Percentiles rank a stretch among this genome's conserved stretches.
These are phyloP conservation scores for Sanghuangporus sanghuang DNA, from an alignment of 1,284 basidiomycete genomes.

Conservation along the genomic window DNA sequence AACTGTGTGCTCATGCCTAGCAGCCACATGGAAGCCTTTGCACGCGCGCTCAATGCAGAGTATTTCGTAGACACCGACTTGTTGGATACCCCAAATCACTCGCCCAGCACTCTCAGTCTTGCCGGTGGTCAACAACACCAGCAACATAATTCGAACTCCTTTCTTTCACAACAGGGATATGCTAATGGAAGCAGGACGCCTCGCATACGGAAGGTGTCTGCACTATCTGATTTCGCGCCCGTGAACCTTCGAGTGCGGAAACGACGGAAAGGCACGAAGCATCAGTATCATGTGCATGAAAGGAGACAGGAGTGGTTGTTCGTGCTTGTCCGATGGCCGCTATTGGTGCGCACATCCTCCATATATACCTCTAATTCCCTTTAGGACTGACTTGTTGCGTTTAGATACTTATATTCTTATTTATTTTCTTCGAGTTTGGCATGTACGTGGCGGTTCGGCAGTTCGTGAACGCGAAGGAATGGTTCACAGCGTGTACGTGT, in stretches of 20 bases:
- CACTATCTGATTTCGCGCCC: slow-evolving; percentile 90
- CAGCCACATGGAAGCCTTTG: slow-evolving; percentile 72
- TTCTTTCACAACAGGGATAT: slow-evolving; percentile 28
- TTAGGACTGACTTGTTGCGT: not conserved
- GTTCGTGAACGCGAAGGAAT: slow-evolving; percentile 91
- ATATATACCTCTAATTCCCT: not conserved
- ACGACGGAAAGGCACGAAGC: slow-evolving; percentile 45
- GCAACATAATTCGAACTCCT: slow-evolving; percentile 27
- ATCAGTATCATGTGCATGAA: slow-evolving; percentile 26
- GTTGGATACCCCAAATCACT: slow-evolving; percentile 29
- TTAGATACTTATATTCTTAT: slow-evolving; percentile 75
- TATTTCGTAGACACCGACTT: slow-evolving; percentile 45
- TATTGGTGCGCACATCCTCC: slow-evolving; percentile 55
- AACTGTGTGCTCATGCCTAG: not conserved
- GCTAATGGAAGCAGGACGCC: slow-evolving; percentile 22
- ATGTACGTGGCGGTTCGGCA: slow-evolving; percentile 86
- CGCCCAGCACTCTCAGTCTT: slow-evolving; percentile 29
- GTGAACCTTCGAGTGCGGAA: slow-evolving; percentile 77
- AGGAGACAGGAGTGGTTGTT: slow-evolving; percentile 76
- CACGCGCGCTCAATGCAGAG: slow-evolving; percentile 57
- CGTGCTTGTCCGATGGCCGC: slow-evolving; percentile 82
- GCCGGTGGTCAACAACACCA: slow-evolving; percentile 27
- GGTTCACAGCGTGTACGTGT: slow-evolving; percentile 72
- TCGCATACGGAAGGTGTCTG: slow-evolving; percentile 73
- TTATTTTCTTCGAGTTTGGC: slow-evolving; percentile 85